Evolutionary conservation across 306 rosid genomes (phyloP).

Genomic region (Cicer yamashitae): DNA sequence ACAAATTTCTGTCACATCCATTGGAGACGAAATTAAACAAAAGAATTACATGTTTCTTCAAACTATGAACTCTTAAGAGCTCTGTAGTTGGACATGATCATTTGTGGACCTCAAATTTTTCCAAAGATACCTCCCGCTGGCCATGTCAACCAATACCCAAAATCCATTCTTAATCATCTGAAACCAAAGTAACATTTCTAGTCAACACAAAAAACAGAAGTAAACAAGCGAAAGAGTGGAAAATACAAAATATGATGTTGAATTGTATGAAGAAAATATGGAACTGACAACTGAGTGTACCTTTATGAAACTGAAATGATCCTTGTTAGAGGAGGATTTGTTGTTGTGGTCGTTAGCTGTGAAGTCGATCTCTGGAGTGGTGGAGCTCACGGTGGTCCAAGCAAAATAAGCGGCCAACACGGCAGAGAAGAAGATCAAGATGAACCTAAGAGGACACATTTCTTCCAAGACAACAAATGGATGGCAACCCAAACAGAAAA

Average conservation of each 20-base stretch:
- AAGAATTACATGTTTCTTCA: slow-evolving; percentile 35
- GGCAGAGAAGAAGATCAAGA: slow-evolving; percentile 76
- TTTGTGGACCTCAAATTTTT: slow-evolving; percentile 56
- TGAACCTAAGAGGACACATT: slow-evolving; percentile 84
- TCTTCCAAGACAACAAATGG: slow-evolving; percentile 15
- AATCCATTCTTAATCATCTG: slow-evolving; percentile 61
- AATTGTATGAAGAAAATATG: background rate
- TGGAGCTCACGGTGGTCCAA: slow-evolving; percentile 63
- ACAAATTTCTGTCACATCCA: slow-evolving; percentile 1
- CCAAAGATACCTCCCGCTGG: slow-evolving; percentile 83
- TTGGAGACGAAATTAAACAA: slow-evolving; percentile 2
- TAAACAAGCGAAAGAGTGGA: background rate
- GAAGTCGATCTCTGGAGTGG: slow-evolving; percentile 45
- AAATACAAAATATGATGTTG: background rate
- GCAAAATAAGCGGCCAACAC: slow-evolving; percentile 67
- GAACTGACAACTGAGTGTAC: slow-evolving; percentile 35
- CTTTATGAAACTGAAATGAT: slow-evolving; percentile 43
- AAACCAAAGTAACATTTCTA: slow-evolving; percentile 32
- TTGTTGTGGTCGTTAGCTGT: background rate
- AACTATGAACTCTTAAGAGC: slow-evolving; percentile 25
- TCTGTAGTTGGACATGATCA: slow-evolving; percentile 38
- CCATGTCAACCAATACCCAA: slow-evolving; percentile 80
- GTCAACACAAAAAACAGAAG: background rate
- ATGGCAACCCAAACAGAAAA: slow-evolving; percentile 1
- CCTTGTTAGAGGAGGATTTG: slow-evolving; percentile 37